Evolutionary conservation across 768 basidiomycete genomes (phyloP).

Genomic region (Mycena epipterygia): DNA sequence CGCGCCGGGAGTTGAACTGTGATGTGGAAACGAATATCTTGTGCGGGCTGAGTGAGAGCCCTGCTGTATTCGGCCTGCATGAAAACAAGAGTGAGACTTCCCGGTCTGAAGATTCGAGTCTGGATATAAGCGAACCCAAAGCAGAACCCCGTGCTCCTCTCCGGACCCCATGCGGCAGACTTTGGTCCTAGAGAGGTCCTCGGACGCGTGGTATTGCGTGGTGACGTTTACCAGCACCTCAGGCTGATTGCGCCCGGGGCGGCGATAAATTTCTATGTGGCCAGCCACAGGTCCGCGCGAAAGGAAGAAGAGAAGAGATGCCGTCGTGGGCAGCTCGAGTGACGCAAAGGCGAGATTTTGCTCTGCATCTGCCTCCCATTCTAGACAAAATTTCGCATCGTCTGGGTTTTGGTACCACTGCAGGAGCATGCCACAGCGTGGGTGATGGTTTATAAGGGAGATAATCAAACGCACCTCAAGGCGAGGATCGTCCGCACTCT

Average conservation of each 20-base stretch:
- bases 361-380: not conserved
- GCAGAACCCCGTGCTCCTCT: not conserved
- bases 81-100: conserved; percentile 4
- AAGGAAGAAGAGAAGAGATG: not conserved
- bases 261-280: not conserved
- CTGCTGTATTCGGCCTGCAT: conserved; percentile 2
- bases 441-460: not conserved
- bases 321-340: not conserved
- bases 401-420: not conserved
- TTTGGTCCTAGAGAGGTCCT: not conserved
- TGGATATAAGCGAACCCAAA: conserved; percentile 2
- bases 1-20: too few species aligned
- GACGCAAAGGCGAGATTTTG: not conserved
- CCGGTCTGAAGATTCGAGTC: not conserved
- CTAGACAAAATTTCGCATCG: not conserved
- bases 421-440: not conserved
- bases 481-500: conserved; percentile 2
- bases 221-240: not conserved
- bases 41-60: conserved; percentile 3
- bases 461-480: not conserved
- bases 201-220: not conserved
- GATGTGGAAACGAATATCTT: not conserved
- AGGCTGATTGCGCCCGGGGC: not conserved
- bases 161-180: not conserved
- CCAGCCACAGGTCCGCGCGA: not conserved